Evolutionary conservation across 2,329 filamentous ascomycete genomes (phyloP).

Genomic region (Chaetothyriales sp.): DNA sequence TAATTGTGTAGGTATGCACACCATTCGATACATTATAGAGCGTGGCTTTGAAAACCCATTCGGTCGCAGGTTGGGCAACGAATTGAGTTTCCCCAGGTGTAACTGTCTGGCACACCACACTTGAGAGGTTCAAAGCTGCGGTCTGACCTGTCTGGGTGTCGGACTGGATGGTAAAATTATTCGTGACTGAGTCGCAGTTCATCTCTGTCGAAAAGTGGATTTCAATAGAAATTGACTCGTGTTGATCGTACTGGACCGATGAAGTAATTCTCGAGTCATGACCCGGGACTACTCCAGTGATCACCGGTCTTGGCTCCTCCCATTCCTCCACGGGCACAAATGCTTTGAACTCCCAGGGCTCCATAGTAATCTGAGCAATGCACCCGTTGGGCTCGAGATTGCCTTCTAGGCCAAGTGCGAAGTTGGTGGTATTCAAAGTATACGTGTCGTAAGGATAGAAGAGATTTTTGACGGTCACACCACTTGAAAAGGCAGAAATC

Average conservation of each 20-base stretch:
- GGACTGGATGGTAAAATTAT: slow-evolving; percentile 32
- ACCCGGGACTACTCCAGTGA: slow-evolving; percentile 39
- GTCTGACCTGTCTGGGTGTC: slow-evolving; percentile 28
- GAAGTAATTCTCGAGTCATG: slow-evolving; percentile 39
- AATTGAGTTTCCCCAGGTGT: background rate
- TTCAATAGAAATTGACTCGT: slow-evolving; percentile 29
- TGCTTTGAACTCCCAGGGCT: slow-evolving; percentile 38
- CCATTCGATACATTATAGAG: slow-evolving; percentile 40
- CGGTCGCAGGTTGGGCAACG: slow-evolving; percentile 33
- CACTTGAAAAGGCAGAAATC: slow-evolving; percentile 35
- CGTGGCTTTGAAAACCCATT: slow-evolving; percentile 33
- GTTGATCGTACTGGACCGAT: slow-evolving; percentile 18
- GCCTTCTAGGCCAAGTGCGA: slow-evolving; percentile 26
- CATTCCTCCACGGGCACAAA: slow-evolving; percentile 36
- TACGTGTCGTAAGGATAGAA: slow-evolving; percentile 41
- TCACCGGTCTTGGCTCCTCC: slow-evolving; percentile 32
- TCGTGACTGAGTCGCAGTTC: slow-evolving; percentile 35
- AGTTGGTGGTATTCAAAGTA: slow-evolving; percentile 28
- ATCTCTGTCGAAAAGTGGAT: slow-evolving; percentile 40
- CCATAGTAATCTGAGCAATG: slow-evolving; percentile 32
- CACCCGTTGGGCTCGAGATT: slow-evolving; percentile 35
- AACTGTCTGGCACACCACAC: slow-evolving; percentile 26
- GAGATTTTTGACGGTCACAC: slow-evolving; percentile 39
- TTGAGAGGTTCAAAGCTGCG: slow-evolving; percentile 26
- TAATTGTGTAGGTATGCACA: slow-evolving; percentile 38